Evolutionary conservation across 2,329 filamentous ascomycete genomes (phyloP), one percentile per base, ranked within the genome.

Genomic region (Arthrinium phaeospermum): DNA sequence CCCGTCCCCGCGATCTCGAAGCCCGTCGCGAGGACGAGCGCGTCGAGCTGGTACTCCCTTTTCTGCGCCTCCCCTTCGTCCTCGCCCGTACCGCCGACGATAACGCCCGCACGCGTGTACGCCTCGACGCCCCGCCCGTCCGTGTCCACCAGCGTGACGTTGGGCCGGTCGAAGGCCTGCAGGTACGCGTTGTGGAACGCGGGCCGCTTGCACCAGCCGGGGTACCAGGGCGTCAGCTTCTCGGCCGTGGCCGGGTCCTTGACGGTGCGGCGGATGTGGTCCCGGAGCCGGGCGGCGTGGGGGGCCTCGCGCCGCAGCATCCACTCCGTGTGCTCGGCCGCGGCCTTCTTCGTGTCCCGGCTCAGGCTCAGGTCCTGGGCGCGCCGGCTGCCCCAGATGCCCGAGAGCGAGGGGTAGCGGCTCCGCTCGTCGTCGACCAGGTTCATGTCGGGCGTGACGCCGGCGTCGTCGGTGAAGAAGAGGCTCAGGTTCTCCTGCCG

Each of bases 201-300:
- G 0, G 87, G 87, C 0, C 87, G 82, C 74, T 89, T 89, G 80
- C 87, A 90, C 81, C 84, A 87, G 1, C 78, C 78, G 0, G 83
- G 81, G 76, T 89, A 89, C 85, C 86, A 89, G 0, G 87, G 81
- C 75, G 87, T 85, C 4, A 88, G 79, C 3, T 80, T 83, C 44
- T 84, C 83, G 0, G 90, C 90, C 0, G 81, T 85, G 0, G 73
- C 76, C 7, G 76, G 76, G 73, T 88, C 82, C 27, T 83, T 78
- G 10, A 89, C 86, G 12, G 83, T 75, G 0, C 79, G 72, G 14
- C 82, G 80, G 14, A 82, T 80, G 14, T 83, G 81, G 5, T 75
- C 75, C 0, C 85, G 82, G 34, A 67, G 86, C 78, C 14, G 77
- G 71, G 87, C 84, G 5, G 68, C 8, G 8, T 46, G 8, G n/a